These are phyloP conservation scores for Pseudogymnoascus sp. DNA, from an alignment of 2,329 filamentous ascomycete genomes.

Conservation along the genomic window DNA sequence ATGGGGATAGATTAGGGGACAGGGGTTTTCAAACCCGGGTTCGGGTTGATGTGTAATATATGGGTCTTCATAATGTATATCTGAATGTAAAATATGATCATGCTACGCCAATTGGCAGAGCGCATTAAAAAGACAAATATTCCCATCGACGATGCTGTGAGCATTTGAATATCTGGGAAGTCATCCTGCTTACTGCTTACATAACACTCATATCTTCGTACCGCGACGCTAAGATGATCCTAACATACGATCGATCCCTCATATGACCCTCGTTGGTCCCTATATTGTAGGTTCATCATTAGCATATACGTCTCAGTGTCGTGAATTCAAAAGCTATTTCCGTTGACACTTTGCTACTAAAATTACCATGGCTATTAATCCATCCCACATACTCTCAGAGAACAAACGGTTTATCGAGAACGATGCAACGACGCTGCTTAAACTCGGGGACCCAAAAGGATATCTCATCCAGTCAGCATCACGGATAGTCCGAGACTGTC, in stretches of 20 bases:
- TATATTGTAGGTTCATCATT: background rate
- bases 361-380: background rate
- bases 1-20: background rate
- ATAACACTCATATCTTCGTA: background rate
- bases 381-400: background rate
- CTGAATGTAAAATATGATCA: background rate
- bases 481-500: conserved; percentile 2
- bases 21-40: background rate
- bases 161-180: background rate
- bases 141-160: background rate
- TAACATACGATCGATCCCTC: background rate
- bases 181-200: background rate
- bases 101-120: background rate
- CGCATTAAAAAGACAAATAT: background rate
- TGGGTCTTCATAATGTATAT: background rate
- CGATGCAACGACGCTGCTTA: conserved; percentile 6
- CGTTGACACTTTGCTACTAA: background rate
- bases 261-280: background rate
- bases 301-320: background rate
- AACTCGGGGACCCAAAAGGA: conserved; percentile 10
- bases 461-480: conserved; percentile 11
- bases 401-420: background rate
- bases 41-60: background rate
- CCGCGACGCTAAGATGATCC: background rate
- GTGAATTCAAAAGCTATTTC: background rate